Base-by-base conservation (phyloP, 2,329 filamentous ascomycete species). In the Diaporthe caulivora region DNA sequence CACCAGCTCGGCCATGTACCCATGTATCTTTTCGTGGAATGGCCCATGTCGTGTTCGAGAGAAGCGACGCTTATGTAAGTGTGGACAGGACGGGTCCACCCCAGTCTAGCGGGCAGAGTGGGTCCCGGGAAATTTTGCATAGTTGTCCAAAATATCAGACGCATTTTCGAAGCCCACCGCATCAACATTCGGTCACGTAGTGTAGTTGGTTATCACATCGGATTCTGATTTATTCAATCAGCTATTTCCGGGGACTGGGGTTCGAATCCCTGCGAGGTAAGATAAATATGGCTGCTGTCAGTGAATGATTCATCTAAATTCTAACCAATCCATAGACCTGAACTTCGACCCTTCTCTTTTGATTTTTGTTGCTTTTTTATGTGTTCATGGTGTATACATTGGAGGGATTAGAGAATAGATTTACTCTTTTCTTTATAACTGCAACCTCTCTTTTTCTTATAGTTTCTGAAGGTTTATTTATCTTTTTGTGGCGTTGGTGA, bases 131-230 rank as follows among this genome's bases (percentile, higher is more conserved):
- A 67, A 67, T 31, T 37, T 53, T 21, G 8, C 4, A 40, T 13
- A 4, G 4, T 9, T 31, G 29, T n/a, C 5, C 40, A 4, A 13
- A 34, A 51, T 65, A 65, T 51, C n/a, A 1, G 26, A 51, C 11
- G 6, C 44, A 26, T 5, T 17, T 13, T 37, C 18, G 0, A 2
- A 1, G 60, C 62, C 62, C 44, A 31, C 44, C 44, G n/a, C 62
- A 67, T 2, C 21, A 18, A 40, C 18, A 24, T 3, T 17, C 4
- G 62, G 62, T 67, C 40, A 29, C 40, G 21, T 67, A 67, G 62
- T 67, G 62, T 67, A 67, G 62, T 11, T 67, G 62, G 62, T 67
- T 29, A 67, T 67, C 62, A 67, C 62, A 67, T 67, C 62, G 62
- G 62, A 67, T 67, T 67, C 62, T 67, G 62, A 67, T 40, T 15